These are phyloP conservation scores for Coccomyxa sp. DNA, from an alignment of 139 green algal species.

Conservation along the genomic window DNA sequence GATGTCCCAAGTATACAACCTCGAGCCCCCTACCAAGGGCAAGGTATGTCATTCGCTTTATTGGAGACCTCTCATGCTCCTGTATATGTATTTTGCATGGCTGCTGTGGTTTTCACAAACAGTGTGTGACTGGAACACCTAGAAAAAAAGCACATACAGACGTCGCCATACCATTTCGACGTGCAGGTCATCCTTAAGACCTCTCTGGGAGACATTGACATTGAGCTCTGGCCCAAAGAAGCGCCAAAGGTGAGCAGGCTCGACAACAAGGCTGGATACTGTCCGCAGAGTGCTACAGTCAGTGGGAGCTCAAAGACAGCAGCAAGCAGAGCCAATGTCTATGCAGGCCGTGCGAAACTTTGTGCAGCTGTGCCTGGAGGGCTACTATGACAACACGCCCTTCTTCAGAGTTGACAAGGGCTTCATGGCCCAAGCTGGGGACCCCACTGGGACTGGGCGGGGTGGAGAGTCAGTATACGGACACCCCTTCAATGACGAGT, in stretches of 20 bases:
- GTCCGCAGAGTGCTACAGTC: not conserved
- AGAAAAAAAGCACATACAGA: not conserved
- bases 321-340: not conserved
- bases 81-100: slow-evolving; percentile 4
- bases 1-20: slow-evolving; percentile 83
- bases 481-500: slow-evolving; percentile 78
- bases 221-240: slow-evolving; percentile 97
- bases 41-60: slow-evolving; percentile 64
- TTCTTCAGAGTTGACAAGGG: slow-evolving; percentile 91
- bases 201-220: slow-evolving; percentile 84
- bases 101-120: slow-evolving; percentile 20
- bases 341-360: slow-evolving; percentile 85
- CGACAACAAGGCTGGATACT: not conserved
- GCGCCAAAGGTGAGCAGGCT: slow-evolving; percentile 64
- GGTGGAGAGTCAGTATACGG: slow-evolving; percentile 50
- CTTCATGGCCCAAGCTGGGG: slow-evolving; percentile 74
- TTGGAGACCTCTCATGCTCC: not conserved
- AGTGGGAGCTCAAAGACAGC: not conserved
- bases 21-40: slow-evolving; percentile 91
- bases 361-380: slow-evolving; percentile 92
- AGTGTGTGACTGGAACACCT: not conserved
- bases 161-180: not conserved
- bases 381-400: slow-evolving; percentile 87
- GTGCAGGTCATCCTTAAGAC: slow-evolving; percentile 86
- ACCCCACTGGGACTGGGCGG: slow-evolving; percentile 70